phyloP scores from a whole-genome alignment of 2,329 filamentous ascomycete genomes.

The Reticulascus tulasneorum region DNA sequence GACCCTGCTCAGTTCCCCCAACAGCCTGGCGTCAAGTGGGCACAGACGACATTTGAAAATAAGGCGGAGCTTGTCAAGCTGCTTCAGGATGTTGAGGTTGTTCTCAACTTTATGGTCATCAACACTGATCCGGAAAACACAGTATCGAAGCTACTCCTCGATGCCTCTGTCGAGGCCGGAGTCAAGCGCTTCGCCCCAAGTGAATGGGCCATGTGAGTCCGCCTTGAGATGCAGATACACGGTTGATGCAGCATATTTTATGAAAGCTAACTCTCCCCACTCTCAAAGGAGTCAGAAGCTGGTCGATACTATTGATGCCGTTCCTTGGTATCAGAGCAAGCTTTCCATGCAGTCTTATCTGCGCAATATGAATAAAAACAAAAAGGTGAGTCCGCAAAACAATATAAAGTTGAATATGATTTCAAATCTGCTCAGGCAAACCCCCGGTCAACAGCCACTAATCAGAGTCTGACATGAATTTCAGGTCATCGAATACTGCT shows the following conservation, averaged over 20 bases:
- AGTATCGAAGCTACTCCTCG: constrained; percentile 53
- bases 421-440: no score
- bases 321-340: constrained; percentile 36
- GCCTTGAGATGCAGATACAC: no score
- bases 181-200: constrained; percentile 28
- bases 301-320: not conserved
- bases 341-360: constrained; percentile 34
- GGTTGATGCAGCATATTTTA: no score
- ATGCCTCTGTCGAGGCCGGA: constrained; percentile 54
- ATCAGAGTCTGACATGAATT: no score
- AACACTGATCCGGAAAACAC: constrained; percentile 26
- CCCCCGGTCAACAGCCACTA: no score
- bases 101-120: constrained; percentile 46
- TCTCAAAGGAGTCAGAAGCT: no score
- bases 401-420: not conserved
- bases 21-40: constrained; percentile 31
- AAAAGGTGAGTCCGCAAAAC: constrained; percentile 23
- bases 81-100: constrained; percentile 44
- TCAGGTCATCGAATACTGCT: constrained; percentile 42
- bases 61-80: constrained; percentile 28
- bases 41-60: constrained; percentile 40
- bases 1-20: constrained; percentile 12
- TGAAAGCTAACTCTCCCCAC: no score
- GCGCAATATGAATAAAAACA: constrained; percentile 33
- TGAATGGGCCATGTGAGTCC: not conserved